These are phyloP conservation scores for Fusarium abutilonis DNA, from an alignment of 2,329 filamentous ascomycete species.

Conservation along the genomic window DNA sequence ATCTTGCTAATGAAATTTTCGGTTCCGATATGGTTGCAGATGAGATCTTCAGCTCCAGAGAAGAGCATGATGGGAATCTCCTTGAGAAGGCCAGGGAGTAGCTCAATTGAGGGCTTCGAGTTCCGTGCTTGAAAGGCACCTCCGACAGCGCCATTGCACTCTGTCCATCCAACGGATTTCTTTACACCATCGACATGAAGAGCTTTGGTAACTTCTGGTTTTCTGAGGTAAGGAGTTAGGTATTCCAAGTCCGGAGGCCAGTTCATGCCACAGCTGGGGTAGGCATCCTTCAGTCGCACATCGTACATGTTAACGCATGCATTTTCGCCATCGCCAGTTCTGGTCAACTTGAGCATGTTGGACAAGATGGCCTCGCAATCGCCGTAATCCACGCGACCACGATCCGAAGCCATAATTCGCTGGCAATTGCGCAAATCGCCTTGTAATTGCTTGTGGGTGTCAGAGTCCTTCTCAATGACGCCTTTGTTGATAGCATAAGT, in stretches of 20 bases:
- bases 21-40: slow-evolving; percentile 96
- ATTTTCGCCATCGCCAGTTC: slow-evolving; percentile 61
- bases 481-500: slow-evolving; percentile 81
- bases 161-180: slow-evolving; percentile 85
- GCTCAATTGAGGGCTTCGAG: slow-evolving; percentile 75
- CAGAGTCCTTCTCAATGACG: slow-evolving; percentile 74
- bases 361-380: slow-evolving; percentile 82
- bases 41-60: slow-evolving; percentile 91
- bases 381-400: slow-evolving; percentile 68
- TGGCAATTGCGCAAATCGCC: slow-evolving; percentile 75
- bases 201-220: slow-evolving; percentile 79
- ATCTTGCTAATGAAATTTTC: slow-evolving; percentile 90
- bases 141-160: slow-evolving; percentile 85
- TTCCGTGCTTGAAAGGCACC: slow-evolving; percentile 74
- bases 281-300: slow-evolving; percentile 81
- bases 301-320: slow-evolving; percentile 97
- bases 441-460: slow-evolving; percentile 72
- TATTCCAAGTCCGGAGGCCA: slow-evolving; percentile 88
- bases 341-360: slow-evolving; percentile 74
- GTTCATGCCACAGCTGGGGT: slow-evolving; percentile 92
- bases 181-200: slow-evolving; percentile 83
- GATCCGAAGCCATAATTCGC: slow-evolving; percentile 62
- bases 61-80: slow-evolving; percentile 86
- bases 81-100: slow-evolving; percentile 81
- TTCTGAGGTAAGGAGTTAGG: slow-evolving; percentile 86